Evolutionary conservation across 495 filamentous ascomycete genomes (phyloP), one percentile per base, ranked within the genome.

Genomic region (Astrocystis sublimbata): DNA sequence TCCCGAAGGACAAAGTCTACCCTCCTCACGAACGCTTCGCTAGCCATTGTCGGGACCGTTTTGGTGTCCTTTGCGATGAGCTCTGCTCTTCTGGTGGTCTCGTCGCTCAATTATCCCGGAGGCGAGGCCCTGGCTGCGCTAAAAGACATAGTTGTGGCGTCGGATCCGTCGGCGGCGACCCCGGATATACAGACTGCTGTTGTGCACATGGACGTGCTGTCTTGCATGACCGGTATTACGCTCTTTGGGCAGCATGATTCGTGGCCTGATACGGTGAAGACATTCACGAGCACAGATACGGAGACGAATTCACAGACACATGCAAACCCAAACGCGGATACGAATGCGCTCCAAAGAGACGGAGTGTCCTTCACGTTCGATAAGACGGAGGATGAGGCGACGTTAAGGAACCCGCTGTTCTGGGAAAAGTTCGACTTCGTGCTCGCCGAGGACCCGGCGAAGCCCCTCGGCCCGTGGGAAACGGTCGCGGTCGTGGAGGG

Each of bases 221-320:
- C 89, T 21, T 97, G 92, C 73, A 97, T 97, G 84, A 97, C 94
- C 28, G 94, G 94, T 50, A 85, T 97, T 12, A 96, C 93, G 0
- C 85, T 93, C 8, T 99, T 99, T 69, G 80, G 90, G 15, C 83
- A 92, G 64, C 65, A 72, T 42, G 66, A 65, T 31, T 40, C 63
- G 58, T 58, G 49, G 33, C 73, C 66, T 17, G 54, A 49, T 24
- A 58, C 65, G 8, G n/a, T n/a, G n/a, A n/a, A n/a, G n/a, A n/a
- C n/a, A n/a, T n/a, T n/a, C n/a, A n/a, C n/a, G n/a, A n/a, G n/a
- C n/a, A n/a, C n/a, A n/a, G n/a, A n/a, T n/a, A n/a, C n/a, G n/a
- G n/a, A n/a, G n/a, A n/a, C n/a, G n/a, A n/a, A n/a, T n/a, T n/a
- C n/a, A n/a, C n/a, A n/a, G n/a, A n/a, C n/a, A n/a, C n/a, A n/a